Base-by-base conservation (phyloP, 2,329 filamentous ascomycete genomes). In the Ceratocystis huliohia region DNA sequence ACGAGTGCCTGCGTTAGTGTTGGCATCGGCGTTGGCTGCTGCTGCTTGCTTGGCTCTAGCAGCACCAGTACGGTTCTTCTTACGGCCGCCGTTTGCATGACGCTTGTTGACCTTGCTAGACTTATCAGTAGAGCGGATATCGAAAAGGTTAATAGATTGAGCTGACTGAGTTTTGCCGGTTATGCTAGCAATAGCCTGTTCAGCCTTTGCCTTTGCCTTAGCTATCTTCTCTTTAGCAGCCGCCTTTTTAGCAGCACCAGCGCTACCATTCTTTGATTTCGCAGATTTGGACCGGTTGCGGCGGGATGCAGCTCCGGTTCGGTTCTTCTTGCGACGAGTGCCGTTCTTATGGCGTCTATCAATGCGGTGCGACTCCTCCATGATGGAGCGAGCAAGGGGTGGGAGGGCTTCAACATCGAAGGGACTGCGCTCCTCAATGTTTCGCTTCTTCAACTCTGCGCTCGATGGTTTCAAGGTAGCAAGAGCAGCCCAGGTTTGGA, bases 401-500 rank as follows among this genome's bases (percentile, higher is more conserved):
- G 41, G 22, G 30, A 61, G 33, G 6, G 44, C 37, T 6, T 48
- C 64, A 10, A 17, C 30, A 1, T 65, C 64, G 10, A 37, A 59
- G 3, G 56, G 28, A 28, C 56, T 59, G 17, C 56, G 56, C 28
- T 59, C 17, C 15, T 59, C 28, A 10, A 68, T 59, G 20, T n/a
- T 17, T 22, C 44, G 59, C 33, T 57, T 59, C 10, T 37, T 65
- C 53, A 68, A 41, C 57, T 63, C 66, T 15, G 45, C 6, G 13
- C 13, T 3, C 1, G 53, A 4, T 13, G 25, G 1, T 17, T 33
- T 17, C 13, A 41, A 15, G 30, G 62, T 10, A 28, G 70, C 70
- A 45, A 70, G 69, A 30, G 68, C 68, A 15, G 69, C 69, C 69
- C 69, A 70, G 5, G 70, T 56, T 7, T 33, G 67, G 57, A 71